Percentiles rank a stretch among this genome's conserved stretches.
Conservation (phyloP, 2,329 filamentous ascomycete genomes). For the Aspergillus pseudotamarii region DNA sequence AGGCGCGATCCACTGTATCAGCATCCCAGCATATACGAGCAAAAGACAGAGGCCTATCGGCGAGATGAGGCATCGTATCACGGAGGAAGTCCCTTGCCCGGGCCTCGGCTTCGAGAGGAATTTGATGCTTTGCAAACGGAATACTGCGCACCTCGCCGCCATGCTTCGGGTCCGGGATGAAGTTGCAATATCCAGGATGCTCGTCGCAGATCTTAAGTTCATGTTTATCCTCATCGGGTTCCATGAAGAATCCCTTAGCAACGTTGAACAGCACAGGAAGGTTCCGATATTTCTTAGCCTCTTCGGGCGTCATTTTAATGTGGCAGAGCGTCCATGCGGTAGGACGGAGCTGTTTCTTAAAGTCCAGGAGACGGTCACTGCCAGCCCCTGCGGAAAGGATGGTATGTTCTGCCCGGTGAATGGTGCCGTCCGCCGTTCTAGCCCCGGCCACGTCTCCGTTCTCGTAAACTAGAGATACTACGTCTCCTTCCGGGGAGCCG, state of each 20-base stretch:
- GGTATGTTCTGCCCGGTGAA: slow-evolving; percentile 47
- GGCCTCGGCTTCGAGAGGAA: slow-evolving; percentile 50
- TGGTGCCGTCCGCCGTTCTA: slow-evolving; percentile 45
- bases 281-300: slow-evolving; percentile 49
- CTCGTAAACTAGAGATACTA: slow-evolving; percentile 42
- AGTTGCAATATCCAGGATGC: slow-evolving; percentile 60
- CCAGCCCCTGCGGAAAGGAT: slow-evolving; percentile 56
- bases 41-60: slow-evolving; percentile 51
- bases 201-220: slow-evolving; percentile 52
- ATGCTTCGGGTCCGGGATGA: slow-evolving; percentile 30
- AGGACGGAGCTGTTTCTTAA: slow-evolving; percentile 56
- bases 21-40: slow-evolving; percentile 61
- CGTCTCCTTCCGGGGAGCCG: slow-evolving; percentile 42
- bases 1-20: slow-evolving; percentile 58
- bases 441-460: slow-evolving; percentile 47
- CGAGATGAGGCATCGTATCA: slow-evolving; percentile 58
- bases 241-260: slow-evolving; percentile 55
- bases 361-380: slow-evolving; percentile 51
- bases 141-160: slow-evolving; percentile 36
- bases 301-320: slow-evolving; percentile 51
- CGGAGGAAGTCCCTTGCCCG: slow-evolving; percentile 53
- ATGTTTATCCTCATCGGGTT: slow-evolving; percentile 45
- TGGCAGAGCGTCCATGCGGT: slow-evolving; percentile 59
- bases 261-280: slow-evolving; percentile 55
- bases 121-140: slow-evolving; percentile 48